Conservation (phyloP, 2,329 filamentous ascomycete species). For the Calcarisporium arbuscula region DNA sequence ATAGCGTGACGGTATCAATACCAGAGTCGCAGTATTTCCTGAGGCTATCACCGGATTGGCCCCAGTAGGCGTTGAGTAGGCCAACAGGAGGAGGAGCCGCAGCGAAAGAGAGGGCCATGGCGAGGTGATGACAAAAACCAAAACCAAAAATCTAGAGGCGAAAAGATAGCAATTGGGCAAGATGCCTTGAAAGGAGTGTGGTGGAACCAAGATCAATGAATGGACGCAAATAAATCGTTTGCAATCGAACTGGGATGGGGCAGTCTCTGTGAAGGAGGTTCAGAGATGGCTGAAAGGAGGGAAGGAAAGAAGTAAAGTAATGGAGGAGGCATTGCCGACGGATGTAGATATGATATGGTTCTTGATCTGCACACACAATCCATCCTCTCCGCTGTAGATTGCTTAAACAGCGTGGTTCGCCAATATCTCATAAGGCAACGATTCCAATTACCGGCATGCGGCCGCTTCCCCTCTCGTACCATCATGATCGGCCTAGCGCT, state of each 20-base stretch:
- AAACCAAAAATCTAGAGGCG: too few species aligned
- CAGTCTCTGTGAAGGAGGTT: constrained; percentile 20
- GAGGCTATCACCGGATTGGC: constrained; percentile 29
- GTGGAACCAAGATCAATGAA: constrained; percentile 28
- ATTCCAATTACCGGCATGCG: too few species aligned
- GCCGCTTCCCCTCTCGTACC: too few species aligned
- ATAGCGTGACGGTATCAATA: constrained; percentile 30
- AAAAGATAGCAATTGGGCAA: constrained; percentile 29
- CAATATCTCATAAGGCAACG: too few species aligned
- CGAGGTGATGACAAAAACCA: constrained; percentile 13
- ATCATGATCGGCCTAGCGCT: too few species aligned
- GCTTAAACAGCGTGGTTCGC: too few species aligned
- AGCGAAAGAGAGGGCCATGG: constrained; percentile 19
- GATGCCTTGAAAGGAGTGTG: constrained; percentile 24
- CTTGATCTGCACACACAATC: too few species aligned
- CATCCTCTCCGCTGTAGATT: too few species aligned
- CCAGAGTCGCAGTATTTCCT: constrained; percentile 28
- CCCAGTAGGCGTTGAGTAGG: constrained; percentile 36
- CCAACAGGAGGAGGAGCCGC: constrained; percentile 18
- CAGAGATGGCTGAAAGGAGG: constrained; percentile 27
- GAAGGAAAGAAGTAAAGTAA: constrained; percentile 7
- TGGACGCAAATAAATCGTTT: constrained; percentile 32
- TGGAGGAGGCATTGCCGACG: too few species aligned
- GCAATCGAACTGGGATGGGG: constrained; percentile 25
- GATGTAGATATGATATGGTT: too few species aligned